Evolutionary conservation across 2,329 filamentous ascomycete species (phyloP), one percentile per base, ranked within the genome.

Genomic region (Cladorrhinum sp.): DNA sequence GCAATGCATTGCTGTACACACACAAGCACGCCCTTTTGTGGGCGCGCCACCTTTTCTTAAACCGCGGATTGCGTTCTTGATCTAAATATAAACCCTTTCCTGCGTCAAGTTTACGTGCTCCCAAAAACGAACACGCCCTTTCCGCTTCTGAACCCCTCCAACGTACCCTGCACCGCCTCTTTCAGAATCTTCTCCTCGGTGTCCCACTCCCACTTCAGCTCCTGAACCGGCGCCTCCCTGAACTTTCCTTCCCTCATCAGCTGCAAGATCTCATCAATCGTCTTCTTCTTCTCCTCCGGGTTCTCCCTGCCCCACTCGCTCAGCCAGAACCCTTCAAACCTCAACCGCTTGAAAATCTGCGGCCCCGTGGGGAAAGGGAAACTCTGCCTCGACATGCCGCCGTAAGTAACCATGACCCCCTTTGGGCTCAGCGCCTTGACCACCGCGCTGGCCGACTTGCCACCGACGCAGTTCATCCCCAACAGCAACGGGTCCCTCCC

Each of bases 241-340:
- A 99, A 96, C 73, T 89, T 85, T 5, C 91, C 91, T 56, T 84
- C 77, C 16, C 90, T 80, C 24, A 88, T 90, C 72, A 96, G 75
- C 46, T 87, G 83, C 63, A 99, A 77, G 36, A 99, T 88, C 75
- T 96, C 91, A 23, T 89, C 83, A n/a, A 98, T 87, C 50, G 92
- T 96, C 71, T 82, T 83, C 72, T 85, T 84, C 79, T 96, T 96
- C 62, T 88, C 86, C 5, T 82, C 80, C 0, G 87, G 84, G 68
- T 97, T 82, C 64, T 82, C 78, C 72, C 93, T 88, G 53, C 90
- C 91, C 94, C 95, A 98, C 62, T 83, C 86, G 71, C 90, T 95
- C 23, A 98, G 86, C 95, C 95, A 99, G 76, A 98, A 99, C 3
- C 95, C 96, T 64, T 91, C 84, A 71, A 97, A 96, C 56, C 85